Conservation (phyloP, 2,329 filamentous ascomycete genomes). For the Parastagonospora nodorum region DNA sequence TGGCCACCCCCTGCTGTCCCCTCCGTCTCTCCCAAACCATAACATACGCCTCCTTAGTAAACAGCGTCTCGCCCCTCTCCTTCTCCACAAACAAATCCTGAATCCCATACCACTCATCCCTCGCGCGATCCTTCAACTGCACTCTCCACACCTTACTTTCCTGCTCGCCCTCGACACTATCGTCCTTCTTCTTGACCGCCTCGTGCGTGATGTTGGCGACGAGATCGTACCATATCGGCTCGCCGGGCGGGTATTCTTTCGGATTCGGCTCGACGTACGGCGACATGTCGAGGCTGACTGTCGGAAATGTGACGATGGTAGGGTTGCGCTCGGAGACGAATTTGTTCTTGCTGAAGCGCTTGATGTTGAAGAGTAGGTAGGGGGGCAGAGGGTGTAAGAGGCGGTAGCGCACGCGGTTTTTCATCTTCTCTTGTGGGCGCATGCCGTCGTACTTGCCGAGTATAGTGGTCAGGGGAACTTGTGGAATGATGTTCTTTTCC, state of each 20-base stretch:
- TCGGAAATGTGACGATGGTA: conserved; percentile 96
- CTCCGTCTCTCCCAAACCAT: conserved; percentile 94
- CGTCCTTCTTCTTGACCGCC: conserved; percentile 76
- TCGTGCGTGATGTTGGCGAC: conserved; percentile 94
- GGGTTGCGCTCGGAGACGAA: conserved; percentile 96
- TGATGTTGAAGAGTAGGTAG: conserved; percentile 91
- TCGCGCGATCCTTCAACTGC: conserved; percentile 80
- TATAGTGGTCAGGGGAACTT: conserved; percentile 76
- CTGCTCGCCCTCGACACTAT: conserved; percentile 83
- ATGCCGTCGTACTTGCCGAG: conserved; percentile 92
- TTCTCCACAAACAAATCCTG: conserved; percentile 94
- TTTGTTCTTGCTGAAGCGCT: conserved; percentile 95
- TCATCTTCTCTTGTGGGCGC: conserved; percentile 83
- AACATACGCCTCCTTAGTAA: conserved; percentile 91
- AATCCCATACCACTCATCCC: conserved; percentile 87
- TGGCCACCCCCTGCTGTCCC: conserved; percentile 19
- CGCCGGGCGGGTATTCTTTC: conserved; percentile 68
- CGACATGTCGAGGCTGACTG: conserved; percentile 80
- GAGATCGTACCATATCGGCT: conserved; percentile 92
- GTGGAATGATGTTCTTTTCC: conserved; percentile 94
- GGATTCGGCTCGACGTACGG: conserved; percentile 92
- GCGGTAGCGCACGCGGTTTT: conserved; percentile 86
- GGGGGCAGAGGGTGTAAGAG: conserved; percentile 89
- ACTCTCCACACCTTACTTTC: conserved; percentile 96
- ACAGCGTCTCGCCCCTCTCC: conserved; percentile 85